These are phyloP conservation scores for Oryza brachyantha DNA, from an alignment of 176 grass and related monocot genomes.

Conservation along the genomic window DNA sequence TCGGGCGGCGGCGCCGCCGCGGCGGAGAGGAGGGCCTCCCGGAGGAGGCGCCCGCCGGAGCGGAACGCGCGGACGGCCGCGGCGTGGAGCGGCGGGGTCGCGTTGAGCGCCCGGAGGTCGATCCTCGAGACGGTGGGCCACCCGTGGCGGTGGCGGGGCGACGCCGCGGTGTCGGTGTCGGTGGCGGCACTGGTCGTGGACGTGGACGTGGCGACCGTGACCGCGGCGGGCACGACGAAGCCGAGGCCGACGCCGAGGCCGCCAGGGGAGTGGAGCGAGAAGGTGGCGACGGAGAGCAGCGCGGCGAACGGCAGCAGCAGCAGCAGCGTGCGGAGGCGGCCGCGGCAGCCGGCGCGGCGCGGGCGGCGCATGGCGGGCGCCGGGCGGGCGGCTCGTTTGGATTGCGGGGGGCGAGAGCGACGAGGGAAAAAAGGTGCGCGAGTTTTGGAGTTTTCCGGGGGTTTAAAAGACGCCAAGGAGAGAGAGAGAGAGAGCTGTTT, in stretches of 20 bases:
- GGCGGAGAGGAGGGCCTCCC: not conserved
- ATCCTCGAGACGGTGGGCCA: not conserved
- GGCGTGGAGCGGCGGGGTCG: constrained; percentile 20
- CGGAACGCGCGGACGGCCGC: constrained; percentile 23
- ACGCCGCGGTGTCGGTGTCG: not conserved
- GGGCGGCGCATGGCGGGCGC: constrained; percentile 12
- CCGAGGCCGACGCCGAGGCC: constrained; percentile 24
- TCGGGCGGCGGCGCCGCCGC: not conserved
- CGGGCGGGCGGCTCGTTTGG: constrained; percentile 2
- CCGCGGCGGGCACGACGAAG: not conserved
- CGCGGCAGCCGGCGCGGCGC: constrained; percentile 4
- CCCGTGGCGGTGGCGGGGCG: not conserved
- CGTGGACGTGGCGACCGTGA: constrained; percentile 9
- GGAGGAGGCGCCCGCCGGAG: constrained; percentile 34
- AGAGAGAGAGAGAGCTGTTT: too few relatives aligned
- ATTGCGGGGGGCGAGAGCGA: constrained; percentile 6
- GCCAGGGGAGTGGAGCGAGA: constrained; percentile 28
- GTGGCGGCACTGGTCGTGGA: too few relatives aligned
- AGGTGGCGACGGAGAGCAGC: constrained; percentile 39
- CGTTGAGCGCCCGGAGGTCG: constrained; percentile 22
- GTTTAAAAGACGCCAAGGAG: constrained; percentile 9
- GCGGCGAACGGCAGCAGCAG: constrained; percentile 36
- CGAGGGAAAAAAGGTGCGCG: constrained; percentile 38
- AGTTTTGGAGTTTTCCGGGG: constrained; percentile 11
- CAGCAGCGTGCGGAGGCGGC: constrained; percentile 24